Evolutionary conservation across 768 basidiomycete species (phyloP), one percentile per base, ranked within the genome.

Genomic region (Tricholomella constricta): DNA sequence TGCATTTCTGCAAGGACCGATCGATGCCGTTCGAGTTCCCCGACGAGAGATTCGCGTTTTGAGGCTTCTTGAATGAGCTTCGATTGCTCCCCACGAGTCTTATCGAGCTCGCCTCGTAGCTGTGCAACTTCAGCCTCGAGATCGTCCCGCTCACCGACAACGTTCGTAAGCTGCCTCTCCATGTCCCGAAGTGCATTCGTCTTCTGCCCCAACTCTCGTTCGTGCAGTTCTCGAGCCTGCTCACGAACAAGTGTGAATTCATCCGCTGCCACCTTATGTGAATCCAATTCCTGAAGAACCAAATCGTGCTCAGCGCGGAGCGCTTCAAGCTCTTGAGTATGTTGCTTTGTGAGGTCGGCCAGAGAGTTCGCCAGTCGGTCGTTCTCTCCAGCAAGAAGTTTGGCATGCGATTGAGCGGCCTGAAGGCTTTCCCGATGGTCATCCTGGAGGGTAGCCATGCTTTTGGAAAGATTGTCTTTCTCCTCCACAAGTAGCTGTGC

Each of bases 21-120:
- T 22, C 89, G 88, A 67, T 91, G 88, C 31, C 78, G 82, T 60
- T 93, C 90, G 29, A 94, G 73, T 63, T 94, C 90, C 19, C 80
- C 78, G 9, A 81, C 82, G 32, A 91, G 76, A 15, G 88, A 85
- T 59, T 91, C 83, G 35, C 84, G 85, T 59, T 87, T 86, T 7
- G 89, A 88, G 9, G 82, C 84, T 64, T 90, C 89, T 58, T 85
- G 80, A 27, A 84, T 72, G 10, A 90, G 79, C 62, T 79, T 79
- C 3, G 79, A 77, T 59, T 87, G 84, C 62, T 88, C 83, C 14
- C 63, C 70, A 29, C 76, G 80, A 27, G 83, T 82, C 56, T 72
- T 74, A 44, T 82, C 77, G 8, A 91, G 74, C 62, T 90, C 86
- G 11, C 70, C 76, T 51, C 78, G 79, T 45, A 89, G 75, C 57